Conservation (phyloP, 257 asterid species). For the Solanum rostratum region DNA sequence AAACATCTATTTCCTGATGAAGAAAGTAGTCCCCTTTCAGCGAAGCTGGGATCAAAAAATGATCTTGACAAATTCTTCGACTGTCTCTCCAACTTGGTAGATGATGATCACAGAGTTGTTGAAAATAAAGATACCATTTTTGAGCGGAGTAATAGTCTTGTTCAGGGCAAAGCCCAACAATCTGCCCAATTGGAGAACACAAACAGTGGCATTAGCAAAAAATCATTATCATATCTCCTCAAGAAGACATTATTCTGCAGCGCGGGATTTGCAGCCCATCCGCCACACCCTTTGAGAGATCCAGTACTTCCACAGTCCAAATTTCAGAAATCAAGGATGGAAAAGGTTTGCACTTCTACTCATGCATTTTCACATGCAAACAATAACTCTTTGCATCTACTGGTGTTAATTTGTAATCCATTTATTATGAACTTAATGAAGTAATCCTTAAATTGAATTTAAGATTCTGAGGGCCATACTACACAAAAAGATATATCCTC, state of each 20-base stretch:
- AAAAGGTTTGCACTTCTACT: constrained; percentile 33
- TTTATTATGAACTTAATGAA: no score
- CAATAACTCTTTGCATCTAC: not conserved
- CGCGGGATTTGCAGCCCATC: constrained; percentile 23
- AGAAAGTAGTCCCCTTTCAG: not conserved
- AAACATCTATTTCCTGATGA: constrained; percentile 8
- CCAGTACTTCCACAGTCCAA: constrained; percentile 30
- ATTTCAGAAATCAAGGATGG: constrained; percentile 48
- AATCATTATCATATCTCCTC: constrained; percentile 41
- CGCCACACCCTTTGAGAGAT: constrained; percentile 26
- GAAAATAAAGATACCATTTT: constrained; percentile 2
- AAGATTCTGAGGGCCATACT: constrained; percentile 64
- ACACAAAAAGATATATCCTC: constrained; percentile 63
- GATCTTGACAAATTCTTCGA: constrained; percentile 25
- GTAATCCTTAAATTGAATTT: not conserved
- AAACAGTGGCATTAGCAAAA: constrained; percentile 26
- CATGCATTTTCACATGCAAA: not conserved
- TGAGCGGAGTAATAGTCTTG: constrained; percentile 13
- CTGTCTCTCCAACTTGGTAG: constrained; percentile 11
- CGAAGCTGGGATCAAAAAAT: constrained; percentile 15
- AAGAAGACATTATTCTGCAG: constrained; percentile 46
- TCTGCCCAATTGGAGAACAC: constrained; percentile 6
- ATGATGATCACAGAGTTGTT: not conserved
- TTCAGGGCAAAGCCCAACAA: constrained; percentile 20
- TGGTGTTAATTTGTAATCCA: no score